Conservation (phyloP, 1,284 basidiomycete genomes). For the Inonotus obliquus region DNA sequence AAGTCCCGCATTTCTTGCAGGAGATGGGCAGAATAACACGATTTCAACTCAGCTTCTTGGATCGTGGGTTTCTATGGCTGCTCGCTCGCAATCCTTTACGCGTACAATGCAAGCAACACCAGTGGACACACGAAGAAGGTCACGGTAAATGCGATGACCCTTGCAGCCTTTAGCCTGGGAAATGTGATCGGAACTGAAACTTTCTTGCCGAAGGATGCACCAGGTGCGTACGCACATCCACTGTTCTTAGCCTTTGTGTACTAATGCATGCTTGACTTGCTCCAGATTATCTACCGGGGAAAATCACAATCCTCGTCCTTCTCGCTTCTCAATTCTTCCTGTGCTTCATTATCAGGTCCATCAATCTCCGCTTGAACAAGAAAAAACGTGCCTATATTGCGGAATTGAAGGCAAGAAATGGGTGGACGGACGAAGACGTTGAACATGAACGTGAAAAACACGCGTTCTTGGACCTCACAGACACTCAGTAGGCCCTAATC, state of each 20-base stretch:
- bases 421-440: constrained; percentile 55
- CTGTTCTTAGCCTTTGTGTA: background rate
- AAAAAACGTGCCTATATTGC: constrained; percentile 42
- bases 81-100: constrained; percentile 56
- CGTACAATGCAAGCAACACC: constrained; percentile 64
- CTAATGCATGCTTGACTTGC: background rate
- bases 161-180: constrained; percentile 51
- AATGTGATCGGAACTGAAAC: constrained; percentile 62
- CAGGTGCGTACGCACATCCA: constrained; percentile 37
- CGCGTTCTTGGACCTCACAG: constrained; percentile 62
- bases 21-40: background rate
- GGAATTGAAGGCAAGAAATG: constrained; percentile 39
- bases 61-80: constrained; percentile 58
- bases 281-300: constrained; percentile 38
- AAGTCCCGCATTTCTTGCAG: background rate
- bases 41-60: constrained; percentile 38
- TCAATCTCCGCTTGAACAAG: constrained; percentile 52
- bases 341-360: constrained; percentile 47
- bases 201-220: constrained; percentile 59
- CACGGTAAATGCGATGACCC: constrained; percentile 58
- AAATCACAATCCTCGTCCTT: constrained; percentile 56
- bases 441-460: constrained; percentile 50
- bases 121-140: constrained; percentile 66
- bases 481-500: constrained; percentile 43
- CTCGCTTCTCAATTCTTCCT: constrained; percentile 48